Conservation (phyloP, 805 yeast genomes). For the Candida khao-thaluensis region DNA sequence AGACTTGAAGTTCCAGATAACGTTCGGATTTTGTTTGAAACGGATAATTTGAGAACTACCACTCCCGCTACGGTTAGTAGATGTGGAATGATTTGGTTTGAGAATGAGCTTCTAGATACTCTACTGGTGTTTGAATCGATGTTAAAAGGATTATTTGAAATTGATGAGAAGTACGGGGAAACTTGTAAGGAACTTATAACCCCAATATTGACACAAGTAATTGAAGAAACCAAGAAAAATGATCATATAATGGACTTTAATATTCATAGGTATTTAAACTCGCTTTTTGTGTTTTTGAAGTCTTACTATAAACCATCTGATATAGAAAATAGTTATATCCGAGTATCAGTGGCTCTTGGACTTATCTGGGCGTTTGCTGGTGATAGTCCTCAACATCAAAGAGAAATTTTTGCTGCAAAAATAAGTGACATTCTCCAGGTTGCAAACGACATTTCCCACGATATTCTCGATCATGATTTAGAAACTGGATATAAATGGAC, state of each 20-base stretch:
- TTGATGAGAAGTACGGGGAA: conserved; percentile 4
- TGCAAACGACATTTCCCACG: background rate
- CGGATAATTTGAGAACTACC: conserved; percentile 59
- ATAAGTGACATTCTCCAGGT: conserved; percentile 18
- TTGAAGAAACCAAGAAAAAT: conserved; percentile 11
- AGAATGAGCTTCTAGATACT: conserved; percentile 17
- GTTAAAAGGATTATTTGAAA: conserved; percentile 4
- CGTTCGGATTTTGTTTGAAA: conserved; percentile 73
- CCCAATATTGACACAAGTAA: background rate
- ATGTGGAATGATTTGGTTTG: conserved; percentile 85
- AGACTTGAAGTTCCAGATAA: conserved; percentile 65
- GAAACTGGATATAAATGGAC: conserved; percentile 13
- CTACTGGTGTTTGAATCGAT: conserved; percentile 5
- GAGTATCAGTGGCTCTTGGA: conserved; percentile 32
- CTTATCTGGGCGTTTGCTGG: conserved; percentile 68
- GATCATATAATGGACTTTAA: conserved; percentile 55
- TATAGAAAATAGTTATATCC: conserved; percentile 20
- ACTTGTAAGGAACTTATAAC: conserved; percentile 1
- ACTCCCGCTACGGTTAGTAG: conserved; percentile 92
- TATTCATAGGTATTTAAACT: conserved; percentile 32
- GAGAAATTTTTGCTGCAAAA: conserved; percentile 35
- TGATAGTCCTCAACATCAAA: conserved; percentile 42
- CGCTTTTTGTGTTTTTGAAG: conserved; percentile 41
- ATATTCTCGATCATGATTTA: conserved; percentile 10
- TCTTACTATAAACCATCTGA: conserved; percentile 29